These are phyloP conservation scores for Rutstroemia sydowiana DNA, from an alignment of 2,329 filamentous ascomycete species.

Conservation along the genomic window DNA sequence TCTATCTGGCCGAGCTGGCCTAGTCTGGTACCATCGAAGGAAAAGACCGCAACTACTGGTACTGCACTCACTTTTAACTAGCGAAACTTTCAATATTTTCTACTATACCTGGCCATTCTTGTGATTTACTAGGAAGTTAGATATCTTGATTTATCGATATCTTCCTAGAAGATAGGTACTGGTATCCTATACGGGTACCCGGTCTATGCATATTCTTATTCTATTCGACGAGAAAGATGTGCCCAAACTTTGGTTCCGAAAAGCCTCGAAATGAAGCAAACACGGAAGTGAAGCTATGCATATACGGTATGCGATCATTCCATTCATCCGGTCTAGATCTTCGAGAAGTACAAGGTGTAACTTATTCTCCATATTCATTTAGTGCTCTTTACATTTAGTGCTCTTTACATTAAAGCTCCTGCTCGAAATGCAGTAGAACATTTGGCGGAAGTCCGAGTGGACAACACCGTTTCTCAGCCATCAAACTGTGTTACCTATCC, in stretches of 20 bases:
- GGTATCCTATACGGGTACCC: no score
- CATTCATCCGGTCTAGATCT: background rate
- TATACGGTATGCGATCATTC: background rate
- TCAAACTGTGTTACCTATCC: constrained; percentile 17
- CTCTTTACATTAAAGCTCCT: background rate
- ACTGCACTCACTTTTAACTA: no score
- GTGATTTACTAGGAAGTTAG: background rate
- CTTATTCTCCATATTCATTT: background rate
- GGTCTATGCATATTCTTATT: background rate
- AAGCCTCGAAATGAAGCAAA: background rate
- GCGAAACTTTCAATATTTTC: no score
- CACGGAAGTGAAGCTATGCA: background rate
- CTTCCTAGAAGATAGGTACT: no score
- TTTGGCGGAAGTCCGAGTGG: constrained; percentile 12
- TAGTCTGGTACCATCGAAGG: no score
- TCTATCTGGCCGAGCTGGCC: no score
- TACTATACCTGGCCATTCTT: no score
- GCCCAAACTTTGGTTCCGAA: background rate
- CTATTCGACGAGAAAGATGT: background rate
- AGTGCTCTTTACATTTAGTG: background rate
- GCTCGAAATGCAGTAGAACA: background rate
- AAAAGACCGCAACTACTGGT: no score
- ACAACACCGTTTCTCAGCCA: constrained; percentile 7
- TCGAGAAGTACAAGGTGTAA: background rate
- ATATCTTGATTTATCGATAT: background rate